Evolutionary conservation across 2,329 filamentous ascomycete species (phyloP).

Genomic region (Leptographium flavum): DNA sequence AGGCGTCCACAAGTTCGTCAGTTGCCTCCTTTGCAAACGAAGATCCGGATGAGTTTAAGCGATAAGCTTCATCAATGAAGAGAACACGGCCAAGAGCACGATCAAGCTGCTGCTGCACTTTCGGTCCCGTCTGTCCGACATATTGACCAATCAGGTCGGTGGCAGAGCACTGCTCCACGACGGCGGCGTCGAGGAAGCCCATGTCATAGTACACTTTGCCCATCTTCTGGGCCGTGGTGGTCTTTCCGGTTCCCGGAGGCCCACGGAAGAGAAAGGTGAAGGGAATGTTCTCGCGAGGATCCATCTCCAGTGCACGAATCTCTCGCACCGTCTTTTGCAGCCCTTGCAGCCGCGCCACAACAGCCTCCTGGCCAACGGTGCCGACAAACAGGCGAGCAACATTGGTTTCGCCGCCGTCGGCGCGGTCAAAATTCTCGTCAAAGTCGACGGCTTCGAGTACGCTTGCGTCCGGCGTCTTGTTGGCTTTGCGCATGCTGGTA

Average conservation of each 20-base stretch:
- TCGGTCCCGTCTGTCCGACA: conserved; percentile 55
- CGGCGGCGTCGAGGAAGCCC: conserved; percentile 45
- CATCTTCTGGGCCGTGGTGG: conserved; percentile 58
- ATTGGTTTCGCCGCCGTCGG: conserved; percentile 30
- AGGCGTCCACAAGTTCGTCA: conserved; percentile 36
- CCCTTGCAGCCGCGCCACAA: conserved; percentile 37
- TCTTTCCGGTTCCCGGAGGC: conserved; percentile 50
- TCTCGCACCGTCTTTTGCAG: conserved; percentile 38
- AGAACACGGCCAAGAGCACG: conserved; percentile 50
- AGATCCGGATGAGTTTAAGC: conserved; percentile 30
- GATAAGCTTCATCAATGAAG: conserved; percentile 61
- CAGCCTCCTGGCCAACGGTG: conserved; percentile 40
- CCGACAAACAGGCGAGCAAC: conserved; percentile 39
- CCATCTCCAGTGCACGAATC: conserved; percentile 34
- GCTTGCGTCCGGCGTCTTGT: conserved; percentile 10
- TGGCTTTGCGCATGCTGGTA: conserved; percentile 5
- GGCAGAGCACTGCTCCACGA: conserved; percentile 48
- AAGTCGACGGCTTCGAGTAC: conserved; percentile 31
- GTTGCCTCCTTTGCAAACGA: conserved; percentile 42
- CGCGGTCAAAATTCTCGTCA: conserved; percentile 43
- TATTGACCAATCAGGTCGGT: conserved; percentile 56
- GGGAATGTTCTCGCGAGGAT: conserved; percentile 43
- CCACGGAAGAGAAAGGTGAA: conserved; percentile 59
- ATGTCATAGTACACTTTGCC: conserved; percentile 64
- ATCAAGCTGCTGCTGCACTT: conserved; percentile 45